Evolutionary conservation across 495 filamentous ascomycete genomes (phyloP).

Genomic region (Neurospora cerealis): DNA sequence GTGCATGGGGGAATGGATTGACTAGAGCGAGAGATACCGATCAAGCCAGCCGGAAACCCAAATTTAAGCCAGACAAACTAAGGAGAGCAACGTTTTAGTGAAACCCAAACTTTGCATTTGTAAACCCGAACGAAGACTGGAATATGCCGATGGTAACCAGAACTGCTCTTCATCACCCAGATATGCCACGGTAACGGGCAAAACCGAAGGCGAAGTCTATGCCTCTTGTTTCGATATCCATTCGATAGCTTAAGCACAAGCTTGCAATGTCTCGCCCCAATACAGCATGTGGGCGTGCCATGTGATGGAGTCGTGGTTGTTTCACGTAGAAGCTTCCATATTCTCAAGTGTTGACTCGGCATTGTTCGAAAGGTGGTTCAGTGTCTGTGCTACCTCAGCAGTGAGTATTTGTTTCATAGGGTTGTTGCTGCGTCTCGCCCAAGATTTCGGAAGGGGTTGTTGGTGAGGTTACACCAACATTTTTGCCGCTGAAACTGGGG

Average conservation of each 20-base stretch:
- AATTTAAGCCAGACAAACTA: too few relatives aligned
- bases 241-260: too few relatives aligned
- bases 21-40: too few relatives aligned
- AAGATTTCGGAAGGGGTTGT: neutral
- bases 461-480: neutral
- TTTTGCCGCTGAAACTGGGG: neutral
- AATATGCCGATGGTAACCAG: too few relatives aligned
- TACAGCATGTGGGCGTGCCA: neutral
- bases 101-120: too few relatives aligned
- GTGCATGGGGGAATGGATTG: neutral
- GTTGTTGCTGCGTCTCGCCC: neutral
- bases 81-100: too few relatives aligned
- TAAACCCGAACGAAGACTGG: too few relatives aligned
- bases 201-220: too few relatives aligned
- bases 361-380: neutral
- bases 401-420: neutral
- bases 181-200: too few relatives aligned
- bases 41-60: too few relatives aligned
- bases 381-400: neutral
- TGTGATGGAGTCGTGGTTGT: neutral
- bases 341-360: neutral
- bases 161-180: too few relatives aligned
- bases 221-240: neutral
- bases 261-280: neutral
- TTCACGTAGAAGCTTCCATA: neutral